A percentile compares a stretch with the other conserved stretches of the same genome.
Conservation (phyloP, 257 asterid genomes). For the Rauvolfia tetraphylla region DNA sequence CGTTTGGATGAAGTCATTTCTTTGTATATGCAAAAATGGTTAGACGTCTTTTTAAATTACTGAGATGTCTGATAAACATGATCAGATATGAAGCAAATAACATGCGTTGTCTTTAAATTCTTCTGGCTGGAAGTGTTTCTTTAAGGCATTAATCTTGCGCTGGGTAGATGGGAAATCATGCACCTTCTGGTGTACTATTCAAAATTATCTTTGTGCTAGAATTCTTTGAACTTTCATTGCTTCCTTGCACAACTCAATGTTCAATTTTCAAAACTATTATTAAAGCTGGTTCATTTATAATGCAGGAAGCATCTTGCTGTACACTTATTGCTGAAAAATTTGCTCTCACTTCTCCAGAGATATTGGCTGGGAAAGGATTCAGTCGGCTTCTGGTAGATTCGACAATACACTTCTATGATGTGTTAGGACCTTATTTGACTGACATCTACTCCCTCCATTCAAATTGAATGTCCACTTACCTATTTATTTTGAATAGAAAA, state of each 20-base stretch:
- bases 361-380: slow-evolving; percentile 71
- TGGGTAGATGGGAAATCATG: background rate
- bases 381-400: slow-evolving; percentile 77
- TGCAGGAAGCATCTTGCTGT: slow-evolving; percentile 77
- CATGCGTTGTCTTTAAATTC: too few species aligned
- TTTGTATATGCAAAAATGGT: background rate
- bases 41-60: background rate
- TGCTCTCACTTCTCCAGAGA: slow-evolving; percentile 53
- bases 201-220: background rate
- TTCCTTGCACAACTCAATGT: background rate
- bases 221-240: background rate
- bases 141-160: background rate
- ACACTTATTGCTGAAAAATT: slow-evolving; percentile 64
- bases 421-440: background rate
- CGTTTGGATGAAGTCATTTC: background rate
- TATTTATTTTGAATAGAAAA: too few species aligned
- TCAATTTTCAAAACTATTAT: background rate
- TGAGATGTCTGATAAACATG: background rate
- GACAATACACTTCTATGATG: background rate
- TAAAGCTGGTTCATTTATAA: background rate
- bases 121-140: background rate
- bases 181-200: background rate
- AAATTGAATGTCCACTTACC: too few species aligned
- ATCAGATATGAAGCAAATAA: background rate
- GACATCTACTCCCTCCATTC: too few species aligned